phyloP scores from a whole-genome alignment of 2,329 filamentous ascomycete genomes.

The Hymenotorrendiella dingleyae region DNA sequence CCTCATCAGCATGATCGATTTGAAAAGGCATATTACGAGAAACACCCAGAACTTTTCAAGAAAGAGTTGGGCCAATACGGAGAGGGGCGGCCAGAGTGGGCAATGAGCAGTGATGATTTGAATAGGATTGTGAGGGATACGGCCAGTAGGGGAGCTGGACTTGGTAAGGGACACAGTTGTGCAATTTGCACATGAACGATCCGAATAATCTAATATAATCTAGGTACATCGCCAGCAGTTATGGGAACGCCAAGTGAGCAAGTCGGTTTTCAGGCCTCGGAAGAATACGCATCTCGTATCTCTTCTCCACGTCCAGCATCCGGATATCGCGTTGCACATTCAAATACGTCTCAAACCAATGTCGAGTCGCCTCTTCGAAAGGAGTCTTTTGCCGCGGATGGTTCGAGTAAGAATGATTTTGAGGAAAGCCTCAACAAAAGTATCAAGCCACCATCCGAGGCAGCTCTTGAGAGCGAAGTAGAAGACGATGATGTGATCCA shows the following conservation, averaged over 20 bases:
- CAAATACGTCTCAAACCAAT: slow-evolving; percentile 39
- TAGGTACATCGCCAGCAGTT: slow-evolving; percentile 59
- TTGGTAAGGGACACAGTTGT: slow-evolving; percentile 39
- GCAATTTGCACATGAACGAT: slow-evolving; percentile 16
- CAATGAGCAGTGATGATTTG: slow-evolving; percentile 81
- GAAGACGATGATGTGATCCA: slow-evolving; percentile 64
- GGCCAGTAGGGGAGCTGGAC: slow-evolving; percentile 44
- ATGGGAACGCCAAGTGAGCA: slow-evolving; percentile 82
- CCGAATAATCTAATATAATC: slow-evolving; percentile 26
- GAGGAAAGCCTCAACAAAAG: slow-evolving; percentile 34
- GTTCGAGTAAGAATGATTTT: slow-evolving; percentile 20
- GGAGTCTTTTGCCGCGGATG: slow-evolving; percentile 37
- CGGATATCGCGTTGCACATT: slow-evolving; percentile 31
- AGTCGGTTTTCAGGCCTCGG: slow-evolving; percentile 79
- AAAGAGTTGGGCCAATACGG: slow-evolving; percentile 61
- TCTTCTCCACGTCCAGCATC: slow-evolving; percentile 57
- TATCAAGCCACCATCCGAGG: slow-evolving; percentile 30
- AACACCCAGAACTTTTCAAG: slow-evolving; percentile 75
- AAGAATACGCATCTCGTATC: slow-evolving; percentile 75
- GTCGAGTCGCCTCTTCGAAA: slow-evolving; percentile 37
- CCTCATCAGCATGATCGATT: slow-evolving; percentile 76
- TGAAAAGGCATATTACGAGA: slow-evolving; percentile 87
- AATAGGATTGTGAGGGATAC: slow-evolving; percentile 83
- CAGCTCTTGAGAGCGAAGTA: slow-evolving; percentile 34
- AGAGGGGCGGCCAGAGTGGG: slow-evolving; percentile 61